Base-by-base conservation (phyloP, 371 early-diverging fungal species). In the Syncephalastrum racemosum region DNA sequence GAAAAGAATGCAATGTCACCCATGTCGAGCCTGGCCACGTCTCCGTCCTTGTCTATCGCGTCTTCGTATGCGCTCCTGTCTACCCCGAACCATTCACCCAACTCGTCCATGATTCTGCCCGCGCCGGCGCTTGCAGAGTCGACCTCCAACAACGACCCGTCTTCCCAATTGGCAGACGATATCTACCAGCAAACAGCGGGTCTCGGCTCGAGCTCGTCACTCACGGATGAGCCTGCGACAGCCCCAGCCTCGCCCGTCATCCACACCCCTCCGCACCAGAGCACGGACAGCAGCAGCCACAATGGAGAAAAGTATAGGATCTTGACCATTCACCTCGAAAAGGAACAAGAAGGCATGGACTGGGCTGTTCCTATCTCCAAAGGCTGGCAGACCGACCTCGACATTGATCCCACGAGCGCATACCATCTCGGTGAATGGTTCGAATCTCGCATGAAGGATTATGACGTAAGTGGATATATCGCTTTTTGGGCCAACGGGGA, bases 1-100 rank as follows among this genome's bases (percentile, higher is more conserved):
- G 81, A 77, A 62, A 73, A 72, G 50, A 78, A 60, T 24, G 54
- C 67, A 10, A 63, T 64, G 42, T 72, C 75, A 2, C 70, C 76
- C 1, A 77, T 66, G 50, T 81, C 84, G 4, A 79, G 82, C 4
- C 60, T 81, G 47, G 67, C 79, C 12, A 70, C 76, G 0, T 82
- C 82, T 10, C 79, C 82, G 2, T 71, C 75, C 19, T 63, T 81
- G 39, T 82, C 82, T 7, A 68, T 71, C 50, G 79, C 80, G 10
- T 76, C 83, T 23, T 80, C 82, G 1, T 82, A 75, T 68, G 82
- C 79, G n/a, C 66, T 75, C 48, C 69, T 80, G 58, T 75, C 72
- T 14, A 68, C 72, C 19, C 70, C 73, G 6, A 73, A 67, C 24
- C 80, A 77, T 36, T 73, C 80, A 22, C 81, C 83, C 54, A 65